phyloP scores from a whole-genome alignment of 371 early-diverging fungal species.

The Blakeslea trispora region DNA sequence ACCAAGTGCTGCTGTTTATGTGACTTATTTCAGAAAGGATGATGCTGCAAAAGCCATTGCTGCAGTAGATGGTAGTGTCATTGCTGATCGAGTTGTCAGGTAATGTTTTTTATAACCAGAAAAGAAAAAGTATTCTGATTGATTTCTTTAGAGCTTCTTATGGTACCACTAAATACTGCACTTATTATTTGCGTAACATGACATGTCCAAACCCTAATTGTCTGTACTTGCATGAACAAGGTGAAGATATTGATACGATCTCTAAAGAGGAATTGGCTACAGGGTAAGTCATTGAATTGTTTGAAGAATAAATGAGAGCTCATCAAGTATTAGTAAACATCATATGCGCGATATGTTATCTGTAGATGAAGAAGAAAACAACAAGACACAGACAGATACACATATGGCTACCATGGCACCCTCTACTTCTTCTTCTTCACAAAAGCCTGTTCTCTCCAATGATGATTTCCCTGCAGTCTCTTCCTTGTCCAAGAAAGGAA shows the following conservation, averaged over 20 bases:
- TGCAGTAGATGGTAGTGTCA: conserved; percentile 86
- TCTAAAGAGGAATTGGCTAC: conserved; percentile 53
- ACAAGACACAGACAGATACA: conserved; percentile 12
- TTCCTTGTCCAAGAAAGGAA: conserved; percentile 9
- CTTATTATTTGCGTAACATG: conserved; percentile 78
- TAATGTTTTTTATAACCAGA: too few species aligned
- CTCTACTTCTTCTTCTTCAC: conserved; percentile 4
- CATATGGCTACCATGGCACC: conserved; percentile 3
- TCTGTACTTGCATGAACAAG: conserved; percentile 86
- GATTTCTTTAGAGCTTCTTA: conserved; percentile 64
- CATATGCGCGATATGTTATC: conserved; percentile 19
- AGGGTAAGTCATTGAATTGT: conserved; percentile 36
- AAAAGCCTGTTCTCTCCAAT: conserved; percentile 14
- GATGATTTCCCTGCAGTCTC: conserved; percentile 17
- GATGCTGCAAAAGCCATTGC: conserved; percentile 90
- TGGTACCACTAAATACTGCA: conserved; percentile 92
- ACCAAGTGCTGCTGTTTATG: conserved; percentile 69
- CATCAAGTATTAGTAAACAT: conserved; percentile 18
- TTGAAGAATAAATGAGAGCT: too few species aligned
- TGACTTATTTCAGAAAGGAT: conserved; percentile 87
- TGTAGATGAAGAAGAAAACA: conserved; percentile 25
- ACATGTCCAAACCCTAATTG: conserved; percentile 82
- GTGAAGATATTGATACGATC: conserved; percentile 77
- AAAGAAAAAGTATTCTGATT: too few species aligned
- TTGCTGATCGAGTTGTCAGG: conserved; percentile 83